phyloP scores from a whole-genome alignment of 768 basidiomycete genomes.

The Suillus variegatus region DNA sequence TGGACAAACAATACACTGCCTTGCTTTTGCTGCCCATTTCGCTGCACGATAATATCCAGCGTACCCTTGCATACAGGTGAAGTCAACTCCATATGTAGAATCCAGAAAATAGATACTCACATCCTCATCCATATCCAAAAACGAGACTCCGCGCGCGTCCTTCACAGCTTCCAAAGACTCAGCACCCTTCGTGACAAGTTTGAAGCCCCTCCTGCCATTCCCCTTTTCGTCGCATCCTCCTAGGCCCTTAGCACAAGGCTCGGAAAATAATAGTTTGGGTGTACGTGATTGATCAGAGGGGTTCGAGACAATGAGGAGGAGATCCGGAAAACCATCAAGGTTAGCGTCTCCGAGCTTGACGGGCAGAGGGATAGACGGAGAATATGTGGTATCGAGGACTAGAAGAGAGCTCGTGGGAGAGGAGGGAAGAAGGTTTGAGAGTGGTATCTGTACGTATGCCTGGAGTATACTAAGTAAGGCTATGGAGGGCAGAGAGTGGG shows the following conservation, averaged over 20 bases:
- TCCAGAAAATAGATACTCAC: conserved; percentile 46
- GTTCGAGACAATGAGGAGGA: conserved; percentile 59
- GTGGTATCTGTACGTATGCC: conserved; percentile 67
- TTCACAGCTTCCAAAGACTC: conserved; percentile 63
- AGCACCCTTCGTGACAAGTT: conserved; percentile 53
- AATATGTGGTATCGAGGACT: conserved; percentile 65
- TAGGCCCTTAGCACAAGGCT: conserved; percentile 56
- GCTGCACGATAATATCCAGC: conserved; percentile 89
- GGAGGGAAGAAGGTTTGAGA: conserved; percentile 58
- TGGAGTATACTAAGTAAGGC: conserved; percentile 27
- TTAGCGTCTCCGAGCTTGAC: conserved; percentile 88
- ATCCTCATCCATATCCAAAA: conserved; percentile 95
- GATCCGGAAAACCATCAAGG: conserved; percentile 92
- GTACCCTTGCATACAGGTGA: conserved; percentile 59
- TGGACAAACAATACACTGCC: conserved; percentile 81
- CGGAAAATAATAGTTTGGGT: conserved; percentile 65
- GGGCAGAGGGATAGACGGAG: conserved; percentile 71
- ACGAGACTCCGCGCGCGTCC: conserved; percentile 78
- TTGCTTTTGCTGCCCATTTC: conserved; percentile 65
- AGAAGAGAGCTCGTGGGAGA: conserved; percentile 55
- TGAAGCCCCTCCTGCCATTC: conserved; percentile 64
- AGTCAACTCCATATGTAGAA: neutral
- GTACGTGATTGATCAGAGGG: conserved; percentile 42
- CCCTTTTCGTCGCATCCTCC: conserved; percentile 58
- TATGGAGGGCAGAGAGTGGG: neutral